Evolutionary conservation across 2,329 filamentous ascomycete species (phyloP), one percentile per base, ranked within the genome.

Genomic region (Botryosphaeria dothidea): DNA sequence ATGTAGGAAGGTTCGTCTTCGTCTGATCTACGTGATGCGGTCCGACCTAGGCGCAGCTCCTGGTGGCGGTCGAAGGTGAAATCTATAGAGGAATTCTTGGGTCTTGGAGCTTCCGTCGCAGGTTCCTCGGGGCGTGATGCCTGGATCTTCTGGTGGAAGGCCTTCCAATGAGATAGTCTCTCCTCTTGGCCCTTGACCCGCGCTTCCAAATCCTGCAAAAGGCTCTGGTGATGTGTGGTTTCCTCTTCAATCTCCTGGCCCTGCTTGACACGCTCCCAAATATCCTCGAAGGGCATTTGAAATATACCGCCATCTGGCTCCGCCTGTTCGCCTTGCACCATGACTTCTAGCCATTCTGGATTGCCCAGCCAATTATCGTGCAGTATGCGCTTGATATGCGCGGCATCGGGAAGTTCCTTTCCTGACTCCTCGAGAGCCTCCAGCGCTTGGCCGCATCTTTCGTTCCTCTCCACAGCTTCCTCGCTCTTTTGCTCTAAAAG

Each of bases 291-390:
- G 0, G 86, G 81, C 38, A 84, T 83, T 2, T 84, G 84, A 15
- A 96, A 74, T n/a, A 95, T 80, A 0, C 82, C 84, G 66, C 91
- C 90, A 34, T 81, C 84, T 27, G 80, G 80, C 2, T 82, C 78
- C 7, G 80, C 80, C 21, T 82, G 80, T 51, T 92, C 89, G 1
- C 91, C 91, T 58, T 89, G 83, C 0, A 95, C 74, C 21, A 97
- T 79, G 2, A 86, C 82, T 54, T 92, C 85, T 70, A 92, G 84
- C 89, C 92, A 94, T 64, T 86, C 84, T 66, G 89, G 86, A 71
- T 89, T 87, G 1, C 92, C 93, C 15, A 91, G 83, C 93, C 93
- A 97, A 69, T 92, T 92, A 67, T 88, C 88, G 38, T 85, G 83
- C 31, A 93, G 79, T 2, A 85, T 82, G 46, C 85, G 85, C 69